Evolutionary conservation across 1,139 yeast species (phyloP), one percentile per base, ranked within the genome.

Genomic region (Blastobotrys niveus): DNA sequence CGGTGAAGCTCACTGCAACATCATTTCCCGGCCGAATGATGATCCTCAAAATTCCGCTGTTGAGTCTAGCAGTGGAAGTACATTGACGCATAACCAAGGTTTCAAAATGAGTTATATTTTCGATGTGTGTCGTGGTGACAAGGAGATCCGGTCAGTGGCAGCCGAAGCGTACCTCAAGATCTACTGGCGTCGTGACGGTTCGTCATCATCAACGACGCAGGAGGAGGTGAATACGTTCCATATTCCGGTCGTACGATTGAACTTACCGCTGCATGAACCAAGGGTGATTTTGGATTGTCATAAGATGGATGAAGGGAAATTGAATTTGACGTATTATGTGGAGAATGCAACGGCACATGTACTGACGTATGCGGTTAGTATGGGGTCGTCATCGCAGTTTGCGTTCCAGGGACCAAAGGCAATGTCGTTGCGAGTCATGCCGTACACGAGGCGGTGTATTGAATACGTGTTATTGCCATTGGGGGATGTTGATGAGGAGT

Each of bases 331-430:
- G 10, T 84, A 77, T 56, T 70, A 73, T 43, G 58, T 85, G 40
- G 95, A 85, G 58, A 85, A 85, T 56, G 88, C 93, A 7, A 82
- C 93, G 0, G 73, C 82, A 3, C 69, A 82, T 45, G 72, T 80
- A 2, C 77, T 85, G 51, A 77, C 78, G 2, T 85, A 83, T 58
- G 70, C 82, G 6, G 72, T 82, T 3, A 57, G 63, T 4, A 59
- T 72, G 60, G 60, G 65, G 1, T 60, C 71, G 9, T 64, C 68
- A 47, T 60, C 62, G 6, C 58, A 54, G 37, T 70, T 71, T 52
- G 66, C 70, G 21, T 60, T 63, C 53, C 66, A 67, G 34, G 71
- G 72, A 1, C 60, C 63, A 14, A 65, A 65, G 45, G 55, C 56
- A 19, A 44, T 53, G 15, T 57, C 63, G 20, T 64, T 78, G 42